Base-by-base conservation (phyloP, 2,329 filamentous ascomycete species). In the Alternaria burnsii region DNA sequence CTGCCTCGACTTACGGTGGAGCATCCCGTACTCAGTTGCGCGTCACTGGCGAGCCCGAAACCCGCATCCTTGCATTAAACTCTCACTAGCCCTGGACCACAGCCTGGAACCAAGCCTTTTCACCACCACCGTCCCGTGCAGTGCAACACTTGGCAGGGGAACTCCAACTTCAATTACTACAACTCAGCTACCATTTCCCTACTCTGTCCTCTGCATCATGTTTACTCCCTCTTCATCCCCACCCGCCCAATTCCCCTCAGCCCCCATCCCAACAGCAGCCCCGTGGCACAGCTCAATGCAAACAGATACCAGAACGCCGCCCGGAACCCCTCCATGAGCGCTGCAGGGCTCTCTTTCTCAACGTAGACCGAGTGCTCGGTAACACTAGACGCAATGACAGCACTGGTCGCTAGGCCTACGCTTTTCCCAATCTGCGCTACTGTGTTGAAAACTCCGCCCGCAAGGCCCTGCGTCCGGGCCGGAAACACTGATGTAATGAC, bases 391-490 rank as follows among this genome's bases (percentile, higher is more conserved):
- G 79, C 80, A 61, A 79, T 78, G 9, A 81, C 77, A 16, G 73
- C 79, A 40, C 66, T 78, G 38, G 77, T 73, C 1, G 78, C 79
- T 12, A 82, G 58, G 3, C 78, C 77, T 4, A 82, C 72, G 34
- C 71, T 71, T 63, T 81, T 80, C 22, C 81, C 78, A 61, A 83
- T 74, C 67, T 84, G 77, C 24, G 78, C 67, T 44, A 81, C 69
- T 0, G 80, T 82, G 55, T 82, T 82, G 70, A 83, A 83, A 0
- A 83, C 81, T 16, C 78, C 81, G 1, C 81, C 81, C 1, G 79
- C 82, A 1, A 83, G 69, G 3, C 72, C 81, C 58, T 84, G 82
- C 1, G 76, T 81, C 40, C 72, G 71, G 0, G 69, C 52, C 0
- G 80, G 78, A 60, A 83, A 82, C 7, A 77, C 76, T 1, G 73